Percentiles rank a stretch among this genome's conserved stretches.
These are phyloP conservation scores for Sphaerulina populicola DNA, from an alignment of 2,329 filamentous ascomycete species.

Conservation along the genomic window DNA sequence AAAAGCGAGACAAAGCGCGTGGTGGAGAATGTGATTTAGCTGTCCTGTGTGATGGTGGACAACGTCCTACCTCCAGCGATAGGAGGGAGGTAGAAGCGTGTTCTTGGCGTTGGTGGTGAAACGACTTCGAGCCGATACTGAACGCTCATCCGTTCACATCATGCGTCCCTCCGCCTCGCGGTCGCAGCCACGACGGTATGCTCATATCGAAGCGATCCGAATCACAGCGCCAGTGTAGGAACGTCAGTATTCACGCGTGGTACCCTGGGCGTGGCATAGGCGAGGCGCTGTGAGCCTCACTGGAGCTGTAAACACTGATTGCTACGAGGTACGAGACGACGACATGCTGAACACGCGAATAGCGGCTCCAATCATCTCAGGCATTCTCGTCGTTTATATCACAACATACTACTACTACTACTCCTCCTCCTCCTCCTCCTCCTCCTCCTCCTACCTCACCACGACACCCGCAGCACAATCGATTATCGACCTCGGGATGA, in stretches of 20 bases:
- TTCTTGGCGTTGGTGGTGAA: too few species aligned
- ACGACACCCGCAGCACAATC: not conserved
- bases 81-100: too few species aligned
- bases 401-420: not conserved
- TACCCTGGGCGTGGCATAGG: too few species aligned
- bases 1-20: not conserved
- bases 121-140: too few species aligned
- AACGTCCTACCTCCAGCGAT: too few species aligned
- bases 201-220: too few species aligned
- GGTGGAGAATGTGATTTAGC: not conserved
- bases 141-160: too few species aligned
- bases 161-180: too few species aligned
- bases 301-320: not conserved
- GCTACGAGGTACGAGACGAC: not conserved
- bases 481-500: not conserved
- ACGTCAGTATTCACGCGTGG: too few species aligned
- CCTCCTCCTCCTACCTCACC: not conserved
- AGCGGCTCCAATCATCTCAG: not conserved
- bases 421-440: not conserved
- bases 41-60: not conserved
- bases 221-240: too few species aligned
- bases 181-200: too few species aligned
- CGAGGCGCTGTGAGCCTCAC: too few species aligned
- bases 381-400: not conserved
- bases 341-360: not conserved